Base-by-base conservation (phyloP, 1,139 yeast species). In the Meyerozyma carpophila region DNA sequence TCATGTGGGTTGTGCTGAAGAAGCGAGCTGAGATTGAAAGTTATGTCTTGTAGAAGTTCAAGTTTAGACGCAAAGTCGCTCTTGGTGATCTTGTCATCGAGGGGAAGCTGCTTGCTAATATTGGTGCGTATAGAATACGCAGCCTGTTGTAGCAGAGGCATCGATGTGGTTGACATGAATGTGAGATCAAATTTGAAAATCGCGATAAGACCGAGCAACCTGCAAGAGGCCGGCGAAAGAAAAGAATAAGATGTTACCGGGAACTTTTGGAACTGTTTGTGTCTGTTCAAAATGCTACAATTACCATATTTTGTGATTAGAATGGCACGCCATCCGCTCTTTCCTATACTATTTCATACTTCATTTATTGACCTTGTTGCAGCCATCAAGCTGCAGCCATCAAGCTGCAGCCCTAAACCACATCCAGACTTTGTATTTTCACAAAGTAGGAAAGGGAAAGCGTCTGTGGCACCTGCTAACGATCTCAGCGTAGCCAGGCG, bases 401-500 rank as follows among this genome's bases (percentile, higher is more conserved):
- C 34, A 31, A n/a, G n/a, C n/a, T n/a, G n/a, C n/a, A n/a, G n/a
- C n/a, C n/a, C n/a, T n/a, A n/a, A 16, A 3, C 18, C 3, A 16
- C 18, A 3, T 16, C 18, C 18, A 16, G 18, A 16, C 18, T 16
- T 16, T 16, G 3, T 16, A 3, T 13, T 10, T n/a, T 37, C 21
- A 53, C 47, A 49, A 62, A 5, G 77, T 63, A 5, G 96, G 93
- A 52, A 84, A 89, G 2, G 91, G 91, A 36, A 90, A 59, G 25
- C 56, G 53, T 48, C 97, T 74, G 58, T 90, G 98, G 43, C 81
- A 63, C 47, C 84, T 73, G 18, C 66, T 57, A 14, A 71, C 67
- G 7, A 91, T 73, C 53, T 82, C 82, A 24, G 76, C 48, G 51
- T 75, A 88, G 47, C 82, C 73, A 0, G 80, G 78, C 39, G 66